Conservation (phyloP, 2,329 filamentous ascomycete genomes). For the Metarhizium robertsii region DNA sequence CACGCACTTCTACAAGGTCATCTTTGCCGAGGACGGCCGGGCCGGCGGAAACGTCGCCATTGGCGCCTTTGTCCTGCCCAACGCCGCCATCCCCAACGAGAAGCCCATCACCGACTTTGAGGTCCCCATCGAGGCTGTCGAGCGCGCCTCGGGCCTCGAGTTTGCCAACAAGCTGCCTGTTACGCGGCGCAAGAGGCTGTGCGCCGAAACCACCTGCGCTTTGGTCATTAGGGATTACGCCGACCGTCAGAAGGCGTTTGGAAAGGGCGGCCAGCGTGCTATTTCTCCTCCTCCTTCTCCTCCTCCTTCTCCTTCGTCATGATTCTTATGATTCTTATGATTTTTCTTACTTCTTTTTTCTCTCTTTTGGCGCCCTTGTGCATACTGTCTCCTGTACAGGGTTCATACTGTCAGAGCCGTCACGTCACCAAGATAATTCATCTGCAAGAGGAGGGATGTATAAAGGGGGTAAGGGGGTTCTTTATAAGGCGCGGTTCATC, state of each 20-base stretch:
- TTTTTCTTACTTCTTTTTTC: background rate
- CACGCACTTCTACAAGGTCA: conserved; percentile 99
- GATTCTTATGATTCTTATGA: background rate
- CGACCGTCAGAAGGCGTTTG: conserved; percentile 50
- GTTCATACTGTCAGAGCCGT: background rate
- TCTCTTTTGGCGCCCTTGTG: background rate
- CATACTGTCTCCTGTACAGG: background rate
- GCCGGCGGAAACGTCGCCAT: conserved; percentile 68
- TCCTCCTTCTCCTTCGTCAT: background rate
- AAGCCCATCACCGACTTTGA: conserved; percentile 89
- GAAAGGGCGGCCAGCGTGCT: conserved; percentile 25
- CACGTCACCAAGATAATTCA: background rate
- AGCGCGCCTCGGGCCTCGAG: conserved; percentile 84
- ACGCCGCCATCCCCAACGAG: conserved; percentile 76
- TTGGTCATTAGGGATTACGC: conserved; percentile 74
- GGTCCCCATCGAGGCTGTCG: conserved; percentile 85
- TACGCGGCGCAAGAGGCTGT: conserved; percentile 67
- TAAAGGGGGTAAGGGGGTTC: background rate
- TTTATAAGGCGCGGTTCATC: too few relatives aligned
- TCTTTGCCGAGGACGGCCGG: conserved; percentile 81
- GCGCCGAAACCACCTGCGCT: conserved; percentile 76
- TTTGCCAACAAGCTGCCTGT: conserved; percentile 74
- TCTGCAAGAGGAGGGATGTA: background rate
- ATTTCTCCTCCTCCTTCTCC: background rate
- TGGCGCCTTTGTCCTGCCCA: conserved; percentile 91